phyloP scores from a whole-genome alignment of 108 stramenopile species.

The Pelagomonas calceolata region DNA sequence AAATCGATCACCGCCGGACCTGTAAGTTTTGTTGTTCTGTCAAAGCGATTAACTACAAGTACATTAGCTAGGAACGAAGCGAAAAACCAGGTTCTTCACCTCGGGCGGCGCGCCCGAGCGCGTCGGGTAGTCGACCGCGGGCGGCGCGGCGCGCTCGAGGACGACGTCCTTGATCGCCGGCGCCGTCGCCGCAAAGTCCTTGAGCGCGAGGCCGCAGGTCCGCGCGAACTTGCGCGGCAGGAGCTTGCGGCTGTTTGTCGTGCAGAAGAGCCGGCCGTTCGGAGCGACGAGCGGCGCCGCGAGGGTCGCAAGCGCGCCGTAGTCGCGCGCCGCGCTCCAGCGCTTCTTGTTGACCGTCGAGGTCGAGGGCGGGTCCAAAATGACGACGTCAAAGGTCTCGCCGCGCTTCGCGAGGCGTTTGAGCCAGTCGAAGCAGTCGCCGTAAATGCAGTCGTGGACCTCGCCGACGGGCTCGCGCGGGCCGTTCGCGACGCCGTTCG shows the following conservation, averaged over 20 bases:
- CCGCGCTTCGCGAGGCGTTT: conserved; percentile 55
- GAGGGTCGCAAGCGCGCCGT: conserved; percentile 57
- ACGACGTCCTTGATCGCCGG: too few species aligned
- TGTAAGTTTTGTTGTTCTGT: too few species aligned
- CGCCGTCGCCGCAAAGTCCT: conserved; percentile 9
- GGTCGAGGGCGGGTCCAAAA: conserved; percentile 67
- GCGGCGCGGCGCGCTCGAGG: neutral
- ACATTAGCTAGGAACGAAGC: too few species aligned
- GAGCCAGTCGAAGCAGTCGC: conserved; percentile 74
- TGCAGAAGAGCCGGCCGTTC: conserved; percentile 51
- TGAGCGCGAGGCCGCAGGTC: conserved; percentile 50
- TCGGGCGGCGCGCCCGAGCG: neutral
- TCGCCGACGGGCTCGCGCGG: too few species aligned
- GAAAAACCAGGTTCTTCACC: neutral
- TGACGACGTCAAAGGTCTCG: conserved; percentile 70
- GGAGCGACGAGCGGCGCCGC: conserved; percentile 60
- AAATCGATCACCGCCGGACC: too few species aligned
- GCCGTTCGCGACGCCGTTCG: neutral
- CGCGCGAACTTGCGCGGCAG: conserved; percentile 52
- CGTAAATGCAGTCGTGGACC: conserved; percentile 61
- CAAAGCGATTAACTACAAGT: too few species aligned
- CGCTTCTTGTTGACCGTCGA: conserved; percentile 62
- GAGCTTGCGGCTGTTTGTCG: conserved; percentile 58
- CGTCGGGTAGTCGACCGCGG: neutral
- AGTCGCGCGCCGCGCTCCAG: conserved; percentile 65